These are phyloP conservation scores for Coemansia sp. DNA, from an alignment of 192 early-diverging fungal species.

Conservation along the genomic window DNA sequence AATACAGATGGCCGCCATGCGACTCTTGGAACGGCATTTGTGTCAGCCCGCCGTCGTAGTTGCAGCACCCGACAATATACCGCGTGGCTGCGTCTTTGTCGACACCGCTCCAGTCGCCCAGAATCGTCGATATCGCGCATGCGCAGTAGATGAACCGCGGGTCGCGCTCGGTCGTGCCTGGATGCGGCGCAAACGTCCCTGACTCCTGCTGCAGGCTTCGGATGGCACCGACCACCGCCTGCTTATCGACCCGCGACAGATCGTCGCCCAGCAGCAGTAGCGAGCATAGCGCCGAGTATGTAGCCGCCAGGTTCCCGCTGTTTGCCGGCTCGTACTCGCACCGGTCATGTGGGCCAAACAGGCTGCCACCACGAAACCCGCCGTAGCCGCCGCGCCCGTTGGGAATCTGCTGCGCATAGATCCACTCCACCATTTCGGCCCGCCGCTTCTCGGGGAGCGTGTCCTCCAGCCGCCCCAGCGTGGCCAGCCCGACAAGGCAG, in stretches of 20 bases:
- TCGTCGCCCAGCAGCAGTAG: conserved; percentile 88
- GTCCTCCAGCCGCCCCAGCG: conserved; percentile 66
- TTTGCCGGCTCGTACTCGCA: conserved; percentile 30
- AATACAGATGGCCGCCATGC: conserved; percentile 87
- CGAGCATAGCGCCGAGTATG: conserved; percentile 82
- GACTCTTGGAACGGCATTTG: conserved; percentile 75
- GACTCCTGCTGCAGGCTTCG: conserved; percentile 64
- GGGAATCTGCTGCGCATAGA: conserved; percentile 89
- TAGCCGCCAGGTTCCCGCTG: conserved; percentile 67
- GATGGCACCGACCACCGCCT: conserved; percentile 60
- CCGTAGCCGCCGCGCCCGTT: conserved; percentile 17
- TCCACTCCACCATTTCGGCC: conserved; percentile 84
- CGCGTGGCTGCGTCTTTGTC: conserved; percentile 51
- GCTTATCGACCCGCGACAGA: conserved; percentile 71
- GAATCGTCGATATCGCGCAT: conserved; percentile 69
- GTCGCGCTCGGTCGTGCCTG: conserved; percentile 73
- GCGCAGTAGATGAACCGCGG: conserved; percentile 92
- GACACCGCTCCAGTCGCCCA: conserved; percentile 90
- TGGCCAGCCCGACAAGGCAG: conserved; percentile 72
- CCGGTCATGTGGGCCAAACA: conserved; percentile 38
- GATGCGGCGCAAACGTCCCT: conserved; percentile 74
- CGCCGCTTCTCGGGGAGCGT: conserved; percentile 54
- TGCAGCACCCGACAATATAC: conserved; percentile 37
- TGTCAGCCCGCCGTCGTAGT: conserved; percentile 61
- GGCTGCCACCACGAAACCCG: conserved; percentile 55